Percentiles rank a stretch among this genome's conserved stretches.
These are phyloP conservation scores for Xanthoparmelia taractica DNA, from an alignment of 495 filamentous ascomycete genomes.

Conservation along the genomic window DNA sequence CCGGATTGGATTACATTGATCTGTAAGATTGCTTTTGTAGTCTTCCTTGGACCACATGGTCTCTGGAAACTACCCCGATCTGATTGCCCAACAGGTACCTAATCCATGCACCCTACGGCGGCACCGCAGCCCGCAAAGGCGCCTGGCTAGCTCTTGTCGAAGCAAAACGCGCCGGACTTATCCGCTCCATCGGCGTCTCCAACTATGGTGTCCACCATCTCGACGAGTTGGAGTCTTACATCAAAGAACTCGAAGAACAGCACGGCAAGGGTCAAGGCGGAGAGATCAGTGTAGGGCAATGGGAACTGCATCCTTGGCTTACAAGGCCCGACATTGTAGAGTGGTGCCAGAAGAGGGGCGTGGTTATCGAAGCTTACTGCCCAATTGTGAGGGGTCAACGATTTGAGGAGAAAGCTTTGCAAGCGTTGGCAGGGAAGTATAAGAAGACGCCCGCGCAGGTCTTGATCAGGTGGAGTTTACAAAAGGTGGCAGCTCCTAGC, in stretches of 20 bases:
- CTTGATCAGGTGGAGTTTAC: conserved; percentile 77
- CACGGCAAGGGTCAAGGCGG: conserved; percentile 61
- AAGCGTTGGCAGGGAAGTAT: conserved; percentile 57
- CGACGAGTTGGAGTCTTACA: conserved; percentile 62
- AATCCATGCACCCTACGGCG: conserved; percentile 51
- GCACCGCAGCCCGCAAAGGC: conserved; percentile 42
- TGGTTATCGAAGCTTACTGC: conserved; percentile 73
- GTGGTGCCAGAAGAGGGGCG: conserved; percentile 61
- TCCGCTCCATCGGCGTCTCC: conserved; percentile 48
- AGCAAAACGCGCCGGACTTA: conserved; percentile 45
- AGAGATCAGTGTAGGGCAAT: conserved; percentile 73
- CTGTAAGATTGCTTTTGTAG: conserved; percentile 31
- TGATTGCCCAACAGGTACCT: conserved; percentile 33
- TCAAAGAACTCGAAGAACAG: conserved; percentile 54
- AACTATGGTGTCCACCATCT: conserved; percentile 51
- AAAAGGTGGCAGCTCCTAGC: conserved; percentile 47
- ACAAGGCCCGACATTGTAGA: conserved; percentile 63
- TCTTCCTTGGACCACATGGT: neutral
- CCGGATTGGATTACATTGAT: conserved; percentile 49
- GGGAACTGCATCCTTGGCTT: conserved; percentile 90
- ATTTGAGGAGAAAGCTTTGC: conserved; percentile 56
- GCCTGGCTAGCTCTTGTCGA: conserved; percentile 50
- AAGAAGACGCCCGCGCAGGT: conserved; percentile 70
- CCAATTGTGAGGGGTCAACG: conserved; percentile 64
- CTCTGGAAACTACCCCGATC: neutral